phyloP scores from a whole-genome alignment of 2,329 filamentous ascomycete species.

The Paradendryphiella salina region DNA sequence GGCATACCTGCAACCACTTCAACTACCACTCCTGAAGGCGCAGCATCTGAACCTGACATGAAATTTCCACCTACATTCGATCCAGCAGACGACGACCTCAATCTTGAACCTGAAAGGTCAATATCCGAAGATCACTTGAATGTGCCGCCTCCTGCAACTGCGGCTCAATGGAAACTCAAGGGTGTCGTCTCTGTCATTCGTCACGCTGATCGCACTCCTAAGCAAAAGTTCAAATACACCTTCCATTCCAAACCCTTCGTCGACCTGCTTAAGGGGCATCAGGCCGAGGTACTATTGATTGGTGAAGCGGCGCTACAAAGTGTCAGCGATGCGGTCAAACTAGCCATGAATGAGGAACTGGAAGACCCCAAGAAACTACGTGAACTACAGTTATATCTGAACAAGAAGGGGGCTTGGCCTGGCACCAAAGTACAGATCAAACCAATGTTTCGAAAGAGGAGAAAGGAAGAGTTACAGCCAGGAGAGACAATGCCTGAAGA shows the following conservation, averaged over 20 bases:
- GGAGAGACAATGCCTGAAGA: conserved; percentile 38
- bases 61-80: conserved; percentile 30
- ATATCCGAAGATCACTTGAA: conserved; percentile 40
- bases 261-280: conserved; percentile 88
- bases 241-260: conserved; percentile 98
- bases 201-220: conserved; percentile 94
- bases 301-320: conserved; percentile 87
- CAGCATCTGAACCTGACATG: conserved; percentile 42
- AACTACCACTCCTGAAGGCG: conserved; percentile 19
- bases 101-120: conserved; percentile 29
- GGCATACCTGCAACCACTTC: conserved; percentile 19
- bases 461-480: conserved; percentile 60
- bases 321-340: conserved; percentile 83
- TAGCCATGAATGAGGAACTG: conserved; percentile 74
- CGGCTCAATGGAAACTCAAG: conserved; percentile 97
- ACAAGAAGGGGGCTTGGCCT: conserved; percentile 90
- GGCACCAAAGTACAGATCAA: conserved; percentile 99
- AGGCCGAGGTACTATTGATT: conserved; percentile 93
- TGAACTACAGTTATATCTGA: conserved; percentile 79
- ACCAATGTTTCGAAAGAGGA: conserved; percentile 95
- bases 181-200: conserved; percentile 95
- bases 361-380: conserved; percentile 89
- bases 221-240: conserved; percentile 99
- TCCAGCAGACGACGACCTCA: conserved; percentile 29
- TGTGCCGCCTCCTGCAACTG: conserved; percentile 62